phyloP scores from a whole-genome alignment of 768 basidiomycete genomes.

The Suillus americanus region DNA sequence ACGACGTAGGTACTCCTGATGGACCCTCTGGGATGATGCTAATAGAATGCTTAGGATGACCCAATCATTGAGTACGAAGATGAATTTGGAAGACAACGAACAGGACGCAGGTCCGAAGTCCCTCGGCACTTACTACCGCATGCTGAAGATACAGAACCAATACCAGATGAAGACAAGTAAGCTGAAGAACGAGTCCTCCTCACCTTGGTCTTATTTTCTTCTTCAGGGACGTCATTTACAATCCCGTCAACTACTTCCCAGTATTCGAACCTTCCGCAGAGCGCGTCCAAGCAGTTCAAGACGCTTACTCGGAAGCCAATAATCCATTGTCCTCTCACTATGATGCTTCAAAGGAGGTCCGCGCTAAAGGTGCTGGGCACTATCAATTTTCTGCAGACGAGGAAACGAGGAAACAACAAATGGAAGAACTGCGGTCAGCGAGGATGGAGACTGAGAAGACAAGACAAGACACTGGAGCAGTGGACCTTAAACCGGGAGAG shows the following conservation, averaged over 20 bases:
- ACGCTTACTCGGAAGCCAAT: constrained; percentile 62
- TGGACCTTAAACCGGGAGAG: constrained; percentile 66
- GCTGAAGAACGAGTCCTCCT: constrained; percentile 19
- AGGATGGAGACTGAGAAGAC: constrained; percentile 71
- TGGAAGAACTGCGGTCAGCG: constrained; percentile 73
- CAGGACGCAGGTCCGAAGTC: constrained; percentile 69
- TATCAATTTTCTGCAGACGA: constrained; percentile 91
- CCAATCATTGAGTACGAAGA: constrained; percentile 85
- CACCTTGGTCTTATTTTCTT: neutral
- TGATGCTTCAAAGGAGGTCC: constrained; percentile 78
- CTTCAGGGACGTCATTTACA: constrained; percentile 61
- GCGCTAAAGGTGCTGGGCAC: constrained; percentile 87
- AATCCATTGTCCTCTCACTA: constrained; percentile 79
- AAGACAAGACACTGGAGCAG: constrained; percentile 58
- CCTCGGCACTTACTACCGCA: constrained; percentile 61
- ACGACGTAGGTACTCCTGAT: constrained; percentile 35
- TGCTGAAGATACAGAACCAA: constrained; percentile 40
- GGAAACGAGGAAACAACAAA: constrained; percentile 70
- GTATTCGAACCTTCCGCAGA: constrained; percentile 85
- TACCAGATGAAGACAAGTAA: constrained; percentile 57
- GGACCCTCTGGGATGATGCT: neutral
- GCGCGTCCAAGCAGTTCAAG: constrained; percentile 70
- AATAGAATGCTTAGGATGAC: constrained; percentile 49
- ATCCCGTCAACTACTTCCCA: constrained; percentile 85
- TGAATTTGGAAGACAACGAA: constrained; percentile 80